phyloP scores from a whole-genome alignment of 345 rosid species.

The Leavenworthia alabamica region DNA sequence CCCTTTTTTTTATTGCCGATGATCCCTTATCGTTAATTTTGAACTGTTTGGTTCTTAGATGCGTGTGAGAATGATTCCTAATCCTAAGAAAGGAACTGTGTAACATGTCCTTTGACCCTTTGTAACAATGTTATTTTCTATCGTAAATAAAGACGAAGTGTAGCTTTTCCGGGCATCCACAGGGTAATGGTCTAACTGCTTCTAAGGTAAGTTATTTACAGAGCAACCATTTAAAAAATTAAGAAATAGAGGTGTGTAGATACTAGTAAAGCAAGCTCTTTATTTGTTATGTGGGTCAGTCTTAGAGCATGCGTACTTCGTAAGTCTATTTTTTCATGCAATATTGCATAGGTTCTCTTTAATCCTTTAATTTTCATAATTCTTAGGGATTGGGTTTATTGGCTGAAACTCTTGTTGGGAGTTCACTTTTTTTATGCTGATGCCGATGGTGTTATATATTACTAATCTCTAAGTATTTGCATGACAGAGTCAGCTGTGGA shows the following conservation, averaged over 20 bases:
- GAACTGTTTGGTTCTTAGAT: background rate
- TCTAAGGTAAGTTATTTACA: slow-evolving; percentile 68
- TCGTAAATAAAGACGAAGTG: slow-evolving; percentile 71
- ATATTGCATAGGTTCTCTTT: background rate
- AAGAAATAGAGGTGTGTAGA: slow-evolving; percentile 25
- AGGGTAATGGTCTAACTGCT: slow-evolving; percentile 94
- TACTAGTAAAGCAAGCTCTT: background rate
- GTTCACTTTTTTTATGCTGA: slow-evolving; percentile 95
- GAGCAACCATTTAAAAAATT: slow-evolving; percentile 43
- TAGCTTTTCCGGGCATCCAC: slow-evolving; percentile 96
- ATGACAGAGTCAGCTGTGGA: slow-evolving; percentile 52
- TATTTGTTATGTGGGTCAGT: background rate
- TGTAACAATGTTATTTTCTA: background rate
- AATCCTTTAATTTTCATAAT: slow-evolving; percentile 3
- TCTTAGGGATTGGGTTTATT: slow-evolving; percentile 72
- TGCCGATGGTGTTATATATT: slow-evolving; percentile 71
- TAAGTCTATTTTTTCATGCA: background rate
- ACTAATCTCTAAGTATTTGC: background rate
- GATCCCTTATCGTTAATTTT: background rate
- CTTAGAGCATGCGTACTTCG: background rate
- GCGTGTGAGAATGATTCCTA: background rate
- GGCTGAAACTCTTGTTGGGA: slow-evolving; percentile 82
- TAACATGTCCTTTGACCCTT: background rate
- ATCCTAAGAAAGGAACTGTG: background rate
- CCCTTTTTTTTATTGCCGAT: background rate